Evolutionary conservation across 2,329 filamentous ascomycete genomes (phyloP).

Genomic region (Aspergillus hiratsukae): DNA sequence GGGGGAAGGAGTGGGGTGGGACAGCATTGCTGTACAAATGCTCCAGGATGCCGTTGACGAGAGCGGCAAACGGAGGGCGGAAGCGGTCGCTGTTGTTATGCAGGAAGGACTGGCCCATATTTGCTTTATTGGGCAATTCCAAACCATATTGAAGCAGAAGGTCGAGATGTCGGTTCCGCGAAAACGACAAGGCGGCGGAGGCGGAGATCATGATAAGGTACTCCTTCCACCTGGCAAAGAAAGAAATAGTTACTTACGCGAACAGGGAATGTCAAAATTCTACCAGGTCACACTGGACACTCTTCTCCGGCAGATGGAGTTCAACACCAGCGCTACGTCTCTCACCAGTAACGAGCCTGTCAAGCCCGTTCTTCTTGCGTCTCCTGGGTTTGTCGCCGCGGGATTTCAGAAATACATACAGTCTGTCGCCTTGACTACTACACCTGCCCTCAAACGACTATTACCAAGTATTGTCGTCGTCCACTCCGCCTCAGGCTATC

Average conservation of each 20-base stretch:
- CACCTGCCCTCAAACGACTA: constrained; percentile 61
- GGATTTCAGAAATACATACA: constrained; percentile 75
- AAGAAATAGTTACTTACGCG: constrained; percentile 1
- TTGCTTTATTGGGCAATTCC: constrained; percentile 48
- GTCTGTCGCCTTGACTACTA: constrained; percentile 56
- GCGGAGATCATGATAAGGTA: constrained; percentile 48
- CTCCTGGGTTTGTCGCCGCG: constrained; percentile 79
- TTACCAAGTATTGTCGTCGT: constrained; percentile 62
- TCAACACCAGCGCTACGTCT: constrained; percentile 45
- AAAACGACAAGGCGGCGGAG: constrained; percentile 44
- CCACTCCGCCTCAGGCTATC: constrained; percentile 77
- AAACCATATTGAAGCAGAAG: constrained; percentile 47
- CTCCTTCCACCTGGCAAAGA: constrained; percentile 4
- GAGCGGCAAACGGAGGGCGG: constrained; percentile 64
- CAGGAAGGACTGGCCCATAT: constrained; percentile 62
- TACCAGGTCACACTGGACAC: constrained; percentile 72
- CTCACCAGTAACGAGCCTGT: constrained; percentile 33
- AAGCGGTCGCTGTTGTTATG: constrained; percentile 88
- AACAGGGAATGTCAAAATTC: constrained; percentile 66
- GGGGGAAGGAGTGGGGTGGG: constrained; percentile 69
- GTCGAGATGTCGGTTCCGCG: constrained; percentile 46
- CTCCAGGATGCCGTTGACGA: constrained; percentile 74
- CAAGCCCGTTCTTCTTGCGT: constrained; percentile 72
- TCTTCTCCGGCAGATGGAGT: constrained; percentile 72
- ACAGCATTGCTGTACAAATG: constrained; percentile 76